These are phyloP conservation scores for Tuber indicum DNA, from an alignment of 495 filamentous ascomycete species.

Conservation along the genomic window DNA sequence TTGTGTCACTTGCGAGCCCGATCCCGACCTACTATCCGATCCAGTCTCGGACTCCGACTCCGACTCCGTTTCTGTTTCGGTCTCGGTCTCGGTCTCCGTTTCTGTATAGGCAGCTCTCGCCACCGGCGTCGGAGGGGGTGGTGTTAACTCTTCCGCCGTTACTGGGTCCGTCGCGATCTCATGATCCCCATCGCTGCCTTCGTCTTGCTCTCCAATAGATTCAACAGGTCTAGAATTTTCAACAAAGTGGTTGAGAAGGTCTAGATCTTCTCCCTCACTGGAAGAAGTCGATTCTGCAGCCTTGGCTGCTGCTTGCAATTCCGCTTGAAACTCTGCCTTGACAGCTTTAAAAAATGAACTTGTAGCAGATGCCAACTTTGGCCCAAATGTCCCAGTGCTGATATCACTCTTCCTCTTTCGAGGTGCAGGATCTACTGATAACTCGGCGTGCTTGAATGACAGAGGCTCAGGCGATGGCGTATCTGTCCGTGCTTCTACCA, in stretches of 20 bases:
- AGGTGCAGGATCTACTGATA: constrained; percentile 22
- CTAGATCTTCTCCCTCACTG: constrained; percentile 27
- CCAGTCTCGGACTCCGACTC: constrained; percentile 16
- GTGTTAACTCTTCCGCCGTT: not conserved
- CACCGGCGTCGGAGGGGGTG: not conserved
- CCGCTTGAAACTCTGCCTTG: constrained; percentile 39
- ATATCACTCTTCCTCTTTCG: constrained; percentile 32
- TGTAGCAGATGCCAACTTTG: constrained; percentile 33
- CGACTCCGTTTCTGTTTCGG: constrained; percentile 16
- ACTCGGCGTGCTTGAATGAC: not conserved
- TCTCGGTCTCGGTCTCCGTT: constrained; percentile 26
- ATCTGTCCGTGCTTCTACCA: not conserved
- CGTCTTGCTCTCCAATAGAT: constrained; percentile 3
- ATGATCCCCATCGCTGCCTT: constrained; percentile 9
- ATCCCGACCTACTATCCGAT: not conserved
- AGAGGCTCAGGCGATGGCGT: not conserved
- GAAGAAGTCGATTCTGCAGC: constrained; percentile 22
- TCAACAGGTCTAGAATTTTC: constrained; percentile 8
- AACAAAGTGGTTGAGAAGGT: constrained; percentile 8
- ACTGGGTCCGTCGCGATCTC: constrained; percentile 2
- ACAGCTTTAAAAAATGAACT: constrained; percentile 39
- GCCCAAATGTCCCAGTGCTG: constrained; percentile 15
- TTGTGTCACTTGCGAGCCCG: not conserved
- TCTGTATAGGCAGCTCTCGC: not conserved
- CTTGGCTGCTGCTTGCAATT: constrained; percentile 4